Evolutionary conservation across 192 early-diverging fungal genomes (phyloP).

Genomic region (Tieghemiomyces parasiticus): DNA sequence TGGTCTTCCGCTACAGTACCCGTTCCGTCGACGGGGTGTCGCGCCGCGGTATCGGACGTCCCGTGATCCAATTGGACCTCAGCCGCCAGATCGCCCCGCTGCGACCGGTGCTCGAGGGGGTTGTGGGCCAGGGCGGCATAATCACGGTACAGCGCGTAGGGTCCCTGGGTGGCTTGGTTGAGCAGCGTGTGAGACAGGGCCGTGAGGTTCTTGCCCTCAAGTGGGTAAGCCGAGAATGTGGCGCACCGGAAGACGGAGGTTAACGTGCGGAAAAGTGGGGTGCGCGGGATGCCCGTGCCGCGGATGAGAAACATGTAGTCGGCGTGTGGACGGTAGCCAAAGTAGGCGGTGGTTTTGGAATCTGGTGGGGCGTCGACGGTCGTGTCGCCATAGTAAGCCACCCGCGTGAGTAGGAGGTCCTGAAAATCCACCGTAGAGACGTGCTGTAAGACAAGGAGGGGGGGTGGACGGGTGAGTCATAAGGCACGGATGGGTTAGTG

Average conservation of each 20-base stretch:
- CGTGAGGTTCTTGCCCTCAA: background rate
- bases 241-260: background rate
- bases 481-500: background rate
- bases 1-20: background rate
- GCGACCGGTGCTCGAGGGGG: background rate
- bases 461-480: background rate
- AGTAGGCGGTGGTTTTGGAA: background rate
- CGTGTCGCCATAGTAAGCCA: background rate
- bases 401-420: background rate
- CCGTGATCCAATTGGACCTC: background rate
- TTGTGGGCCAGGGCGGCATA: background rate
- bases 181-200: background rate
- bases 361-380: background rate
- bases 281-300: background rate
- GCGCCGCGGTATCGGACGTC: background rate
- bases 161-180: background rate
- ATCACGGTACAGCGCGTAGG: background rate
- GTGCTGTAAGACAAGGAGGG: background rate
- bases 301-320: background rate
- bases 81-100: background rate
- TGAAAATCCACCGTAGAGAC: background rate
- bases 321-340: background rate
- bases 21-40: background rate
- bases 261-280: background rate
- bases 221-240: background rate